A percentile compares a stretch with the other conserved stretches of the same genome.
Evolutionary conservation across 805 yeast genomes (phyloP).

Genomic region (Saccharomycopsis schoenii): DNA sequence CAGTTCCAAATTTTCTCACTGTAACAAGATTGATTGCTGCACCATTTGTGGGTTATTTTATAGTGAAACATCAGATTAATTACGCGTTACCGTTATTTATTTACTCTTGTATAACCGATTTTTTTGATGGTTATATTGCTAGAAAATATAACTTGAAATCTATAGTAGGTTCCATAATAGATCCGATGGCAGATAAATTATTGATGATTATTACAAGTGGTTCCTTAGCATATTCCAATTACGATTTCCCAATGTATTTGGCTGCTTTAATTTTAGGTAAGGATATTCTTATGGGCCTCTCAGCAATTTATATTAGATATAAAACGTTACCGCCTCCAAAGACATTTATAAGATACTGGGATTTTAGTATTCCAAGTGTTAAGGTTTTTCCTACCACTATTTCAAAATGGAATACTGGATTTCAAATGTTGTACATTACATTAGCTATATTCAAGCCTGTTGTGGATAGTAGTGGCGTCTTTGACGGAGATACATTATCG

Average conservation of each 20-base stretch:
- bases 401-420: slow-evolving; percentile 80
- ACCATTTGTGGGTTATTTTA: slow-evolving; percentile 75
- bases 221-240: slow-evolving; percentile 51
- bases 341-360: slow-evolving; percentile 64
- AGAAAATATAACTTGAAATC: slow-evolving; percentile 67
- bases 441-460: slow-evolving; percentile 49
- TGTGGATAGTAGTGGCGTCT: slow-evolving; percentile 24
- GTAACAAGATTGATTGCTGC: slow-evolving; percentile 70
- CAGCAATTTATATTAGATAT: slow-evolving; percentile 67
- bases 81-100: slow-evolving; percentile 66
- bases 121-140: slow-evolving; percentile 87
- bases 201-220: slow-evolving; percentile 81
- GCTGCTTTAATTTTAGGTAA: slow-evolving; percentile 74
- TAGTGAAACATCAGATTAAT: slow-evolving; percentile 51
- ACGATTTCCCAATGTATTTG: slow-evolving; percentile 59
- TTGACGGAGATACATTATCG: slow-evolving; percentile 25
- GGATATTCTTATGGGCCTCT: slow-evolving; percentile 61
- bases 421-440: slow-evolving; percentile 87
- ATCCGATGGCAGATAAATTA: slow-evolving; percentile 91
- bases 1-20: slow-evolving; percentile 82
- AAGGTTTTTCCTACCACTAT: slow-evolving; percentile 81
- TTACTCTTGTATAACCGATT: slow-evolving; percentile 85
- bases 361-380: slow-evolving; percentile 70
- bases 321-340: slow-evolving; percentile 66
- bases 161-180: slow-evolving; percentile 81